Percentiles rank a stretch among this genome's conserved stretches.
phyloP scores from a whole-genome alignment of 345 rosid genomes.

The Pelargonium nanum region DNA sequence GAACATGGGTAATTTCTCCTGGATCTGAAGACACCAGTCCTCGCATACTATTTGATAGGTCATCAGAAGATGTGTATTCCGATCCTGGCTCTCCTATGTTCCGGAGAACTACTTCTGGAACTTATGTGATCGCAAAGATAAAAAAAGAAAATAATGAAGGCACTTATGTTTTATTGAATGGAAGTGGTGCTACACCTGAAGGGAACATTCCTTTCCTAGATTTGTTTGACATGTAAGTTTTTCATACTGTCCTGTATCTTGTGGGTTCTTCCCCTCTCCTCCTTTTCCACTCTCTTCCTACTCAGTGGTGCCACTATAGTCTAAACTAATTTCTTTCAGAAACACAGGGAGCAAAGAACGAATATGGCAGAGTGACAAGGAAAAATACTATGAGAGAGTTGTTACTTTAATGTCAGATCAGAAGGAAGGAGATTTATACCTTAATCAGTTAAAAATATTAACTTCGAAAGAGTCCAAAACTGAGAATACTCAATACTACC shows the following conservation, averaged over 20 bases:
- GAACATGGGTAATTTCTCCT: constrained; percentile 89
- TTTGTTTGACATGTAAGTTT: constrained; percentile 89
- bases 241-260: too few relatives aligned
- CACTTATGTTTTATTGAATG: constrained; percentile 65
- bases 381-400: constrained; percentile 71
- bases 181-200: constrained; percentile 91
- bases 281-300: neutral
- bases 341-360: constrained; percentile 86
- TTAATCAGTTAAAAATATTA: constrained; percentile 67
- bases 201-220: constrained; percentile 97
- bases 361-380: constrained; percentile 96
- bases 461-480: constrained; percentile 93
- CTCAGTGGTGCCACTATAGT: constrained; percentile 13
- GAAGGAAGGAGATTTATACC: constrained; percentile 53
- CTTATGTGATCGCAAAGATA: constrained; percentile 75
- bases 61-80: constrained; percentile 94
- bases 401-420: constrained; percentile 93
- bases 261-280: neutral
- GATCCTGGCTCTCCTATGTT: constrained; percentile 97
- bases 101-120: constrained; percentile 70
- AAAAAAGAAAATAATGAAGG: constrained; percentile 66
- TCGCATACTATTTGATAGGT: constrained; percentile 80
- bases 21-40: constrained; percentile 55
- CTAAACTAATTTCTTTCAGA: constrained; percentile 45
- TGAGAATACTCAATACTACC: constrained; percentile 81